Conservation (phyloP, 164 flowering plant species). For the Vitis riparia region DNA sequence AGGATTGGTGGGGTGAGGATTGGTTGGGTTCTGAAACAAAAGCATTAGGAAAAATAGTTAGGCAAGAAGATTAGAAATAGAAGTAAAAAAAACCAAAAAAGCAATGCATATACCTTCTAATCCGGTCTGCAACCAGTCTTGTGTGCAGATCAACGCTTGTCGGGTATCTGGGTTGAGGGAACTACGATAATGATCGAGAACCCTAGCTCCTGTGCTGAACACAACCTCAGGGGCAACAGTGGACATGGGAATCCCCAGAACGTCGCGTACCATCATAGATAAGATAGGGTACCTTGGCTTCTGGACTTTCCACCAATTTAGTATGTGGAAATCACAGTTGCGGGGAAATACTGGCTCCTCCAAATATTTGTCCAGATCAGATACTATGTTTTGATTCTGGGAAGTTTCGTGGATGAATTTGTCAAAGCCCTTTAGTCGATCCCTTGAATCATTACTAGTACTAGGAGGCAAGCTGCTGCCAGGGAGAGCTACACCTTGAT, state of each 20-base stretch:
- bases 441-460: conserved; percentile 35
- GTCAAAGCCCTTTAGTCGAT: conserved; percentile 63
- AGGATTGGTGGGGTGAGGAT: conserved; percentile 5
- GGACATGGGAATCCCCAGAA: conserved; percentile 65
- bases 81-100: not conserved
- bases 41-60: not conserved
- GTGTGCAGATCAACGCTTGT: conserved; percentile 73
- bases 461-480: conserved; percentile 32
- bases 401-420: conserved; percentile 63
- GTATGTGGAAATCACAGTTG: conserved; percentile 57
- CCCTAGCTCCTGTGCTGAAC: conserved; percentile 44
- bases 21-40: conserved; percentile 14
- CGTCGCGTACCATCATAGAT: conserved; percentile 78
- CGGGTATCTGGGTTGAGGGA: conserved; percentile 49
- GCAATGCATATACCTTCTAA: conserved; percentile 38
- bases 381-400: conserved; percentile 38
- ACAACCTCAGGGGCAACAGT: conserved; percentile 42
- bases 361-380: conserved; percentile 72
- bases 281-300: conserved; percentile 71
- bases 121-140: conserved; percentile 64
- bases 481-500: conserved; percentile 37
- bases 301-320: conserved; percentile 85
- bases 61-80: not conserved
- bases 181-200: conserved; percentile 48
- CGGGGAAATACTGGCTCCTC: conserved; percentile 80